Conservation (phyloP, 1,139 yeast genomes). For the Meyerozyma guilliermondii region DNA sequence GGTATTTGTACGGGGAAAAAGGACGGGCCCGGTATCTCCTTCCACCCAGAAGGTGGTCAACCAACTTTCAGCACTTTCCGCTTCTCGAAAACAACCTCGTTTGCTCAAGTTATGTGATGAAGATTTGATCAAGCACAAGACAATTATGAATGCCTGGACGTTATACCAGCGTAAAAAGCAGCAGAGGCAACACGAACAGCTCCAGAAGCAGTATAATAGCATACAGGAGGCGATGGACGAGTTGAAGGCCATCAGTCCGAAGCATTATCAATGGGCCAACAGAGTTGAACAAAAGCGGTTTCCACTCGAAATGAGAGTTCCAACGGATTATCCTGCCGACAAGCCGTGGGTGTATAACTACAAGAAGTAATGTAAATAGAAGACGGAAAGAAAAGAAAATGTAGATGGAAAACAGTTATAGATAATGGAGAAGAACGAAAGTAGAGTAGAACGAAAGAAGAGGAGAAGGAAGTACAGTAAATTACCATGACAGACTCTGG, state of each 20-base stretch:
- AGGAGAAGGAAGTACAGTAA: no score
- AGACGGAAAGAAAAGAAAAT: neutral
- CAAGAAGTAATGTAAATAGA: conserved; percentile 9
- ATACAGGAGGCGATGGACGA: conserved; percentile 73
- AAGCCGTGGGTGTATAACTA: conserved; percentile 75
- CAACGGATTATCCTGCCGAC: conserved; percentile 89
- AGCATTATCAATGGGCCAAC: conserved; percentile 50
- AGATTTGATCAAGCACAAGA: conserved; percentile 79
- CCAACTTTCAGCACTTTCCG: conserved; percentile 81
- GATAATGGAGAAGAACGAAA: no score
- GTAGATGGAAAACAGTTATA: neutral
- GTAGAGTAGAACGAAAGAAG: no score
- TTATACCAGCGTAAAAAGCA: conserved; percentile 49
- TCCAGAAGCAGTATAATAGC: conserved; percentile 60
- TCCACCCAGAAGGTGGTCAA: conserved; percentile 63
- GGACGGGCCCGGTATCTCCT: conserved; percentile 39
- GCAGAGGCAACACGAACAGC: conserved; percentile 37
- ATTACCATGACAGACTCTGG: no score
- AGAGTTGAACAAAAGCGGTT: conserved; percentile 49
- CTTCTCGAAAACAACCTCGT: conserved; percentile 83
- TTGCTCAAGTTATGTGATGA: conserved; percentile 71
- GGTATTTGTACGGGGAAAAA: conserved; percentile 34
- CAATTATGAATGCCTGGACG: conserved; percentile 83
- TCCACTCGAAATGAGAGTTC: conserved; percentile 78
- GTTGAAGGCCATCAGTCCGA: conserved; percentile 45